phyloP scores from a whole-genome alignment of 805 yeast genomes.

The Metschnikowia continentalis region DNA sequence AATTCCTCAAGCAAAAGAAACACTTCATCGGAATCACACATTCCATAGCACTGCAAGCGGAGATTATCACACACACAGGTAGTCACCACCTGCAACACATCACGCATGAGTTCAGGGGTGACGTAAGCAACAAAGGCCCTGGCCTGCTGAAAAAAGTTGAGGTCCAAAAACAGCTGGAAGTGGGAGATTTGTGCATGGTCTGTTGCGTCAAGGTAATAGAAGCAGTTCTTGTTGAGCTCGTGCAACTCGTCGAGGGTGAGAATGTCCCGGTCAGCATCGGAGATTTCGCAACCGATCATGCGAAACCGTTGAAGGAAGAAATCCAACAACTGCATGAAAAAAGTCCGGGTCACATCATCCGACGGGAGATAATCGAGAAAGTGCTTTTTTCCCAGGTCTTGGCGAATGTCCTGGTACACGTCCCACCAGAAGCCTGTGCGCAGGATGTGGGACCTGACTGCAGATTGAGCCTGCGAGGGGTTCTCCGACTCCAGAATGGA shows the following conservation, averaged over 20 bases:
- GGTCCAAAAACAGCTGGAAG: slow-evolving; percentile 3
- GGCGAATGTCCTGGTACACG: slow-evolving; percentile 14
- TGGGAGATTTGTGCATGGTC: slow-evolving; percentile 8
- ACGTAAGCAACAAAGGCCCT: not conserved
- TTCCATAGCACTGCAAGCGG: slow-evolving; percentile 12
- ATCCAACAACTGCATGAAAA: slow-evolving; percentile 10
- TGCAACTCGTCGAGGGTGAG: slow-evolving; percentile 9
- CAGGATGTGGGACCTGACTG: not conserved
- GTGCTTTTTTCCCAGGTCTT: slow-evolving; percentile 1
- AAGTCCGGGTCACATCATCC: slow-evolving; percentile 5
- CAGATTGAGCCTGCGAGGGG: not conserved
- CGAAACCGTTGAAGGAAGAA: slow-evolving; percentile 10
- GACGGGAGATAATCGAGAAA: slow-evolving; percentile 12
- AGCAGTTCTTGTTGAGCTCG: slow-evolving; percentile 8
- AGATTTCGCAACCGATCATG: slow-evolving; percentile 6
- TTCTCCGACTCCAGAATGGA: not conserved
- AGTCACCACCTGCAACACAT: slow-evolving; percentile 6
- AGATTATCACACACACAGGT: slow-evolving; percentile 11
- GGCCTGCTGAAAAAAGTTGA: slow-evolving; percentile 3
- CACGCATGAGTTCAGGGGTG: slow-evolving; percentile 5
- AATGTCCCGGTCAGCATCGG: slow-evolving; percentile 1
- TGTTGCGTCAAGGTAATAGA: slow-evolving; percentile 5
- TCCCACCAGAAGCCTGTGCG: slow-evolving; percentile 11
- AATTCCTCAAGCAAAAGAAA: slow-evolving; percentile 1
- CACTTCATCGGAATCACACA: slow-evolving; percentile 5